These are phyloP conservation scores for Sequoia sempervirens DNA, from an alignment of 75 land plant species.

Conservation along the genomic window DNA sequence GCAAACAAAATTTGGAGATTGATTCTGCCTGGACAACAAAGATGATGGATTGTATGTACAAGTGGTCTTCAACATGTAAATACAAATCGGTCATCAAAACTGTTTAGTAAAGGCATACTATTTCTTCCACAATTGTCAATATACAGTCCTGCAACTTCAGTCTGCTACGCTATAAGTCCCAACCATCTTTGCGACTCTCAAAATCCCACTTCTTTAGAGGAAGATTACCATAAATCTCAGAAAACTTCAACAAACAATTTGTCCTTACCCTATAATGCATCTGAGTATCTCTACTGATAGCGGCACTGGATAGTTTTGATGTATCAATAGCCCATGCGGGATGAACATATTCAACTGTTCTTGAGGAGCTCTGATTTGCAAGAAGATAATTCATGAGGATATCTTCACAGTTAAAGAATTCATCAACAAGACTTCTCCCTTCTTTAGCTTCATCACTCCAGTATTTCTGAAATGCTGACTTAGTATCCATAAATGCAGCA, in stretches of 20 bases:
- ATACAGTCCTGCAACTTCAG: slow-evolving; percentile 4
- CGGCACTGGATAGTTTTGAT: slow-evolving; percentile 75
- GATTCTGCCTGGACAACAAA: neutral
- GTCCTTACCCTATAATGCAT: slow-evolving; percentile 63
- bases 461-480: slow-evolving; percentile 67
- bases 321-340: slow-evolving; percentile 93
- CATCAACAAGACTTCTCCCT: slow-evolving; percentile 69
- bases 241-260: slow-evolving; percentile 59
- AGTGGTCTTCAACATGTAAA: neutral
- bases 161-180: slow-evolving; percentile 63
- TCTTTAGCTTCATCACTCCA: slow-evolving; percentile 66
- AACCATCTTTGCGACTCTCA: slow-evolving; percentile 53
- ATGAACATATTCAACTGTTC: slow-evolving; percentile 76
- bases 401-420: slow-evolving; percentile 90
- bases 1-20: slow-evolving; percentile 7
- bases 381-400: slow-evolving; percentile 78
- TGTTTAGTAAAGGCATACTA: neutral
- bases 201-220: slow-evolving; percentile 60
- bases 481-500: slow-evolving; percentile 80
- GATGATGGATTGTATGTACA: slow-evolving; percentile 2
- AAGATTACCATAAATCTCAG: slow-evolving; percentile 59
- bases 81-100: slow-evolving; percentile 1
- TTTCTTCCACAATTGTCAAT: slow-evolving; percentile 2
- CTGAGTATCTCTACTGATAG: slow-evolving; percentile 79
- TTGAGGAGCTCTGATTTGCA: slow-evolving; percentile 59